Evolutionary conservation across 164 flowering plant species (phyloP).

Genomic region (Vitis labrusca): DNA sequence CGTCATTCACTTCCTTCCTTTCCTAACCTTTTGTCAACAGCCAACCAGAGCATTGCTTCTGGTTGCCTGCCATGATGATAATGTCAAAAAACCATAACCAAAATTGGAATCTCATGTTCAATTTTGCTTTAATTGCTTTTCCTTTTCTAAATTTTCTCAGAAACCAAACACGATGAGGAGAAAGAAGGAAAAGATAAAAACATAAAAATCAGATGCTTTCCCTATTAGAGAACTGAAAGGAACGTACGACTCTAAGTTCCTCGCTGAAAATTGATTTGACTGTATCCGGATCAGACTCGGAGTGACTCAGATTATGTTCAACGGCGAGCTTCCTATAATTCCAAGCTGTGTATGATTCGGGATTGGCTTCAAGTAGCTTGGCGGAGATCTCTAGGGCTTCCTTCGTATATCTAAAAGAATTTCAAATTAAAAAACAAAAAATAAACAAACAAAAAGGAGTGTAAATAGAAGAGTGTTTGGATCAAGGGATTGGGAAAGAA

Average conservation of each 20-base stretch:
- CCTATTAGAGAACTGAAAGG: neutral
- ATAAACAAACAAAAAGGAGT: neutral
- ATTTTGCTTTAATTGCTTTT: neutral
- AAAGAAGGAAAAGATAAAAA: neutral
- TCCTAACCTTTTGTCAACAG: too few species aligned
- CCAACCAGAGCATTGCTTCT: too few species aligned
- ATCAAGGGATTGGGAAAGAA: conserved; percentile 1
- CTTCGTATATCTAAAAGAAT: conserved; percentile 53
- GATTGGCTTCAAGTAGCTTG: conserved; percentile 72
- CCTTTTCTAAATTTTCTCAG: neutral
- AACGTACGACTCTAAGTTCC: conserved; percentile 72
- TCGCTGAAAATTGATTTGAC: conserved; percentile 56
- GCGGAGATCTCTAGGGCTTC: conserved; percentile 71
- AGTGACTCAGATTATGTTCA: conserved; percentile 33
- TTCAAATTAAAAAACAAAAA: neutral
- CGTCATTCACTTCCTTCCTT: too few species aligned
- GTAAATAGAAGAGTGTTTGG: neutral
- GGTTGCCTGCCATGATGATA: too few species aligned
- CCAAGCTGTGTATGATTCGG: conserved; percentile 87
- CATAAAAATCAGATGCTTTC: neutral
- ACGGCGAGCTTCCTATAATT: conserved; percentile 84
- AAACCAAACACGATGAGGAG: conserved; percentile 1
- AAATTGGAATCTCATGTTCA: too few species aligned
- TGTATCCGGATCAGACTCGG: conserved; percentile 39
- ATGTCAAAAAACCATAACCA: too few species aligned